A percentile compares a stretch with the other conserved stretches of the same genome.
Evolutionary conservation across 495 filamentous ascomycete species (phyloP).

Genomic region (Penicillium roqueforti): DNA sequence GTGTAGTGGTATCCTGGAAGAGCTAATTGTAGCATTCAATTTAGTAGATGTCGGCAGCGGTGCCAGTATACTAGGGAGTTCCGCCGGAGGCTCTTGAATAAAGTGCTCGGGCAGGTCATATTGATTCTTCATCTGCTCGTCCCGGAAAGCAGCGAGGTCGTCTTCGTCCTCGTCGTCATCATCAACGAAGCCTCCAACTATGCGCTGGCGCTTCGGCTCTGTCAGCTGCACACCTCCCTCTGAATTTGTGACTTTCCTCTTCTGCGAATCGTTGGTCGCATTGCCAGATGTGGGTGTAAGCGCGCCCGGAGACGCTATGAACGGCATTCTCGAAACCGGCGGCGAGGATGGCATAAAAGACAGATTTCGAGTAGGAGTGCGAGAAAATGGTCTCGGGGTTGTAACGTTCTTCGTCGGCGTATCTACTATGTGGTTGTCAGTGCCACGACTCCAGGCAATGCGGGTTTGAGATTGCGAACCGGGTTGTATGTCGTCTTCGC

Average conservation of each 20-base stretch:
- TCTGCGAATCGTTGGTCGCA: constrained; percentile 28
- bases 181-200: constrained; percentile 46
- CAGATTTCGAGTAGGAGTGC: constrained; percentile 14
- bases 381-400: constrained; percentile 25
- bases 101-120: constrained; percentile 34
- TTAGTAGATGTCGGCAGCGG: constrained; percentile 8
- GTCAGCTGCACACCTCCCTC: constrained; percentile 34
- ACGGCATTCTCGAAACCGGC: constrained; percentile 50
- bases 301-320: constrained; percentile 54
- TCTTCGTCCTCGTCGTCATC: constrained; percentile 42
- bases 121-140: constrained; percentile 38
- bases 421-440: constrained; percentile 27
- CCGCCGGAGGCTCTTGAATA: constrained; percentile 10
- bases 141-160: constrained; percentile 27
- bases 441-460: neutral
- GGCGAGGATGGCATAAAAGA: constrained; percentile 31
- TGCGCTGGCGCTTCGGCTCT: constrained; percentile 40
- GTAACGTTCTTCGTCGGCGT: constrained; percentile 36
- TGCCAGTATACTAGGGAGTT: constrained; percentile 4
- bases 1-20: constrained; percentile 9
- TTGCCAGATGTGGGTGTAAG: constrained; percentile 7
- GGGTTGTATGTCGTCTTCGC: constrained; percentile 53
- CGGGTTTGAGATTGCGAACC: constrained; percentile 29
- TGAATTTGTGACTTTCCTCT: constrained; percentile 41
- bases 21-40: neutral